Conservation (phyloP, 1,139 yeast species). For the Geotrichum australiense region DNA sequence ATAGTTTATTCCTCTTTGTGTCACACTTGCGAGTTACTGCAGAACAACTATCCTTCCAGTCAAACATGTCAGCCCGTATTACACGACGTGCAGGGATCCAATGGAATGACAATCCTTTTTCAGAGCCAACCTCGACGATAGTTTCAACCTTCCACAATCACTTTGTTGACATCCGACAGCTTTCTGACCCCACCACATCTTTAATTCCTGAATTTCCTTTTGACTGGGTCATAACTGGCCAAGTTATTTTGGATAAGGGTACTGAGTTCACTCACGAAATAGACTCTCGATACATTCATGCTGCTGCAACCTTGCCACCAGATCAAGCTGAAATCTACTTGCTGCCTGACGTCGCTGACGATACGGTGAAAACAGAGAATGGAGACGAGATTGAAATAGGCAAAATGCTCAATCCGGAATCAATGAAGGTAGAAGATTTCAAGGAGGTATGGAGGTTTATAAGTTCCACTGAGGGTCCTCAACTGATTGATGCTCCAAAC, state of each 20-base stretch:
- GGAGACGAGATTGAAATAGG: constrained; percentile 50
- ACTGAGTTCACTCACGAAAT: constrained; percentile 40
- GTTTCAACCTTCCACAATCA: constrained; percentile 43
- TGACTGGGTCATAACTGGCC: constrained; percentile 44
- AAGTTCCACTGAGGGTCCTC: constrained; percentile 39
- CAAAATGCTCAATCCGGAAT: constrained; percentile 43
- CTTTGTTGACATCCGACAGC: constrained; percentile 42
- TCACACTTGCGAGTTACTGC: no score
- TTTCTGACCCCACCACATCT: constrained; percentile 19
- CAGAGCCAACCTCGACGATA: constrained; percentile 46
- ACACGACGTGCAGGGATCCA: constrained; percentile 46
- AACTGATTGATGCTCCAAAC: constrained; percentile 26
- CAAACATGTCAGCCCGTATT: constrained; percentile 24
- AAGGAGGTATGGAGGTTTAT: constrained; percentile 54
- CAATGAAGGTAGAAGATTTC: constrained; percentile 42
- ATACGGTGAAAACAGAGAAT: constrained; percentile 34
- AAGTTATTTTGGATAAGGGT: constrained; percentile 33
- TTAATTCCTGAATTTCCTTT: constrained; percentile 26
- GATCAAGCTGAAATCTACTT: constrained; percentile 20
- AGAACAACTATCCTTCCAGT: no score
- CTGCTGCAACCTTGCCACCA: constrained; percentile 14
- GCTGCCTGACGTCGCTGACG: constrained; percentile 44
- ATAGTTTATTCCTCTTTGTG: no score
- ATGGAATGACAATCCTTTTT: constrained; percentile 44
- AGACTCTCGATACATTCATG: constrained; percentile 34